Evolutionary conservation across 371 early-diverging fungal genomes (phyloP).

Genomic region (Apophysomyces trapeziformis): DNA sequence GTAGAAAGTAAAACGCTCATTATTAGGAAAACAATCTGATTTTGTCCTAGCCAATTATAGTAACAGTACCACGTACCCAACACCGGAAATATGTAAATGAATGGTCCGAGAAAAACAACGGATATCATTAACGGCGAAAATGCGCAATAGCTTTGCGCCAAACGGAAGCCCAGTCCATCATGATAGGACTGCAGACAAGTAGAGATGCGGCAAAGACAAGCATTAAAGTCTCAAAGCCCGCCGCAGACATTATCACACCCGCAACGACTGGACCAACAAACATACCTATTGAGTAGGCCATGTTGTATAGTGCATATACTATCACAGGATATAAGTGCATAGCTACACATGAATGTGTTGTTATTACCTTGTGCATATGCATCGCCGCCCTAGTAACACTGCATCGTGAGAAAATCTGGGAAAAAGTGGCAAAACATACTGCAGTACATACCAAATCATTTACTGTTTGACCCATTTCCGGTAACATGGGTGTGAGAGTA

Average conservation of each 20-base stretch:
- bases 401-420: conserved; percentile 7
- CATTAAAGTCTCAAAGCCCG: conserved; percentile 45
- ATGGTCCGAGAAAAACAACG: not conserved
- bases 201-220: conserved; percentile 32
- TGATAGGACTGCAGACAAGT: conserved; percentile 43
- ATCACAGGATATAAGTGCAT: conserved; percentile 8
- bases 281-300: conserved; percentile 64
- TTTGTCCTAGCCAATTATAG: too few species aligned
- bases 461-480: conserved; percentile 62
- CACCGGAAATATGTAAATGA: too few species aligned
- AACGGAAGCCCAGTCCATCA: conserved; percentile 41
- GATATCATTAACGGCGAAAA: not conserved
- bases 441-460: conserved; percentile 47
- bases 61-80: too few species aligned
- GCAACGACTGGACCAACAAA: conserved; percentile 62
- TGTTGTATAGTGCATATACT: conserved; percentile 61
- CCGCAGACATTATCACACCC: conserved; percentile 46
- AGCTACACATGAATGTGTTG: not conserved
- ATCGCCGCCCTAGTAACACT: conserved; percentile 41
- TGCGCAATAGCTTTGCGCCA: conserved; percentile 6
- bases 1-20: too few species aligned
- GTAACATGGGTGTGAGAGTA: conserved; percentile 60
- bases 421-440: conserved; percentile 16
- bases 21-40: too few species aligned
- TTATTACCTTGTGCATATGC: conserved; percentile 57